A percentile compares a stretch with the other conserved stretches of the same genome.
These are phyloP conservation scores for Ephemerocybe angulata DNA, from an alignment of 768 basidiomycete species.

Conservation along the genomic window DNA sequence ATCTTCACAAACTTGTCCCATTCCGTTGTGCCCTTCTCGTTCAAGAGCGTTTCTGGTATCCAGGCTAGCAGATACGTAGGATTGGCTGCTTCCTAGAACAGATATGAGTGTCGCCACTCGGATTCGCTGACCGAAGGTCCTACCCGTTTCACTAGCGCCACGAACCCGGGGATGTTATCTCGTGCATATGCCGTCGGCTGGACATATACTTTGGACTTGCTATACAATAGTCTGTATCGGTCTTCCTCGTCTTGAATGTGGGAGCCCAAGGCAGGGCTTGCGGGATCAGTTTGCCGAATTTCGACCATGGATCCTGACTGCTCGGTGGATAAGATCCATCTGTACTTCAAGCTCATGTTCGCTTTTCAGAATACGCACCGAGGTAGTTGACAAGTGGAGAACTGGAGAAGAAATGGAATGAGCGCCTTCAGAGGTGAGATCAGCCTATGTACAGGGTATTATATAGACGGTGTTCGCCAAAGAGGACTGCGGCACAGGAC, in stretches of 20 bases:
- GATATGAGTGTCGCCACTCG: background rate
- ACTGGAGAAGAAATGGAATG: slow-evolving; percentile 19
- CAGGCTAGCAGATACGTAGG: slow-evolving; percentile 83
- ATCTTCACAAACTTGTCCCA: slow-evolving; percentile 89
- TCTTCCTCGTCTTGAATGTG: slow-evolving; percentile 42
- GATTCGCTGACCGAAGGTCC: slow-evolving; percentile 24
- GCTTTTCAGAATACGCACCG: slow-evolving; percentile 18
- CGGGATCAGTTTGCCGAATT: slow-evolving; percentile 48
- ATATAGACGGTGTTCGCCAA: slow-evolving; percentile 8
- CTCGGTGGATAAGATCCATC: background rate
- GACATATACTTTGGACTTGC: slow-evolving; percentile 93
- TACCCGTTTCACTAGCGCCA: slow-evolving; percentile 86
- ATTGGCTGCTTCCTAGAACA: slow-evolving; percentile 62
- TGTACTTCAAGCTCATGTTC: background rate
- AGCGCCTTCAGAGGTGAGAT: slow-evolving; percentile 16
- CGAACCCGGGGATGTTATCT: slow-evolving; percentile 94
- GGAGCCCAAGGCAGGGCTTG: slow-evolving; percentile 17
- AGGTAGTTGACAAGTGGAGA: slow-evolving; percentile 26
- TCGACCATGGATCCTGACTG: slow-evolving; percentile 72
- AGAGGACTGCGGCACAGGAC: background rate
- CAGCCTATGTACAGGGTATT: background rate
- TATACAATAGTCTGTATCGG: slow-evolving; percentile 75
- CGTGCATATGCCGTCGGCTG: slow-evolving; percentile 89
- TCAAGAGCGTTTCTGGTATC: slow-evolving; percentile 85
- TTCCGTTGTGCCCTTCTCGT: slow-evolving; percentile 77